These are phyloP conservation scores for Colletotrichum lini DNA, from an alignment of 2,329 filamentous ascomycete genomes.

Conservation along the genomic window DNA sequence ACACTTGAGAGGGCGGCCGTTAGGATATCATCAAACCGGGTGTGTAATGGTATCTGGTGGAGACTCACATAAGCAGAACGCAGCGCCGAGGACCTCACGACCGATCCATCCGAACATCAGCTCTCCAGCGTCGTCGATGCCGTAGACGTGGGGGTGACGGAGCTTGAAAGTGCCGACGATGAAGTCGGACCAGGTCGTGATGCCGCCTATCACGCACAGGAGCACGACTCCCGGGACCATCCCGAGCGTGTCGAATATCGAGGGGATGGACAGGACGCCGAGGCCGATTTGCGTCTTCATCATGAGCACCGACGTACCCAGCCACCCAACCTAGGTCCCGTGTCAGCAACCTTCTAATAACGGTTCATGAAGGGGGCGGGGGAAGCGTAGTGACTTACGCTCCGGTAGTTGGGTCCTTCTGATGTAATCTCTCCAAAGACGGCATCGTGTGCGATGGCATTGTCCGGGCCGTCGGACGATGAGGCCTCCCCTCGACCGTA, in stretches of 20 bases:
- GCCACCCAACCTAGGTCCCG: slow-evolving; percentile 55
- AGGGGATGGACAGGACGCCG: slow-evolving; percentile 62
- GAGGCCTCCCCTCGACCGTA: background rate
- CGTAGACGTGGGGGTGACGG: slow-evolving; percentile 63
- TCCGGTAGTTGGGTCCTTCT: slow-evolving; percentile 31
- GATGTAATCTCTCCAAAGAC: slow-evolving; percentile 53
- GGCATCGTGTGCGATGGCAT: slow-evolving; percentile 45
- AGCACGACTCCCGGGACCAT: slow-evolving; percentile 63
- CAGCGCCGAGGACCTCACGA: slow-evolving; percentile 56
- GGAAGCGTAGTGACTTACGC: slow-evolving; percentile 17
- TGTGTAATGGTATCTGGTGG: background rate
- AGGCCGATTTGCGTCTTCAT: slow-evolving; percentile 62
- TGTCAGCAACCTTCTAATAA: background rate
- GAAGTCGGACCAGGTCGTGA: slow-evolving; percentile 64
- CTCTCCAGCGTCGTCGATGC: slow-evolving; percentile 64
- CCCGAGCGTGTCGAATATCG: slow-evolving; percentile 60
- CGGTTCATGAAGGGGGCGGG: slow-evolving; percentile 46
- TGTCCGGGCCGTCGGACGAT: background rate
- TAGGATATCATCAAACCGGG: background rate
- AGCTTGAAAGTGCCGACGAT: slow-evolving; percentile 65
- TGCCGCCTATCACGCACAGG: slow-evolving; percentile 55
- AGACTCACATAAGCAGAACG: slow-evolving; percentile 52
- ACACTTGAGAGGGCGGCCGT: slow-evolving; percentile 37
- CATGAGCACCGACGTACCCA: slow-evolving; percentile 59
- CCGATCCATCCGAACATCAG: slow-evolving; percentile 63